Base-by-base conservation (phyloP, 345 rosid genomes). In the Brassica nigra region DNA sequence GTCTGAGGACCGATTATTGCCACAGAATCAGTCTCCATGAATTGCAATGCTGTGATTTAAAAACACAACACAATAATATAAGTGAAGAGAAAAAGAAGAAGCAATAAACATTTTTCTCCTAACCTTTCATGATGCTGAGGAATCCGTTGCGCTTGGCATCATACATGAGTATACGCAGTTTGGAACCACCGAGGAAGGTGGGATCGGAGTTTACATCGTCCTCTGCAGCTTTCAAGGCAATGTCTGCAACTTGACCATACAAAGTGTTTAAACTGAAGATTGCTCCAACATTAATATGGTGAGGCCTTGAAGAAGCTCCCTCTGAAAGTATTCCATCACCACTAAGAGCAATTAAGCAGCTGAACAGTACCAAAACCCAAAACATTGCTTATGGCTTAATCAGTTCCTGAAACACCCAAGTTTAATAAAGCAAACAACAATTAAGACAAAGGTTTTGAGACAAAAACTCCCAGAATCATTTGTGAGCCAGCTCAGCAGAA, bases 1-100 rank as follows among this genome's bases (percentile, higher is more conserved):
- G 5, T 83, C 81, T 95, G 99, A 31, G 99, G 97, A 74, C 97
- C 97, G 66, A 95, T 86, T 71, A 95, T 89, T 37, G 99, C 97
- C 2, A 95, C 88, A 0, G 92, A 89, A 86, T 95, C 94, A 71
- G 85, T 87, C 90, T 92, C 95, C 97, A 95, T 91, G 80, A 86
- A 95, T 76, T 87, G 91, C 76, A 92, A 83, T 34, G 97, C 89
- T 88, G 84, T 73, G n/a, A 78, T 34, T 28, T 14, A 10, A 70
- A 12, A n/a, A n/a, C 0, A 49, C 11, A 57, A 44, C 54, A 12
- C 54, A 44, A n/a, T n/a, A n/a, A n/a, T n/a, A n/a, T n/a, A n/a
- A n/a, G n/a, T n/a, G n/a, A n/a, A n/a, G n/a, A 27, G 71, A 58
- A 58, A 44, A 76, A 44, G 44, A 76, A 81, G 58, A 81, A 29